phyloP scores from a whole-genome alignment of 2,329 filamentous ascomycete species.

The Talaromyces sp. region DNA sequence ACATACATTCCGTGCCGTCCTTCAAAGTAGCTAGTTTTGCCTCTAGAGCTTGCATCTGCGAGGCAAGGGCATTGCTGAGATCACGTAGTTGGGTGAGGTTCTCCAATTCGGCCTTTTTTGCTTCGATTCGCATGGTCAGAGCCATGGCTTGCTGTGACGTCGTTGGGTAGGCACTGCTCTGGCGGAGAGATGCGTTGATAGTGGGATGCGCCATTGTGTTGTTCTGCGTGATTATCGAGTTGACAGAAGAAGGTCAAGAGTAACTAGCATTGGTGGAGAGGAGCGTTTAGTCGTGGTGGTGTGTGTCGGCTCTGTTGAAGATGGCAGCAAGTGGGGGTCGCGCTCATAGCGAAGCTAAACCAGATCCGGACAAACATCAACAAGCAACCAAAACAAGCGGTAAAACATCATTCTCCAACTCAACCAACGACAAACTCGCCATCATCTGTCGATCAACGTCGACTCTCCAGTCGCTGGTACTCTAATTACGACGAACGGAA shows the following conservation, averaged over 20 bases:
- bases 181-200: constrained; percentile 31
- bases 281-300: background rate
- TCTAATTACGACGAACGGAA: background rate
- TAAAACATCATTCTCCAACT: constrained; percentile 4
- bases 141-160: constrained; percentile 52
- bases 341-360: constrained; percentile 28
- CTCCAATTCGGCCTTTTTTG: constrained; percentile 63
- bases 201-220: constrained; percentile 12
- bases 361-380: constrained; percentile 40
- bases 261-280: background rate
- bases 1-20: constrained; percentile 60
- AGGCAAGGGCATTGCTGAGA: constrained; percentile 59
- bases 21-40: constrained; percentile 60
- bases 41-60: constrained; percentile 63
- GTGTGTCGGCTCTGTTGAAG: too few species aligned
- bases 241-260: background rate
- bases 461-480: background rate
- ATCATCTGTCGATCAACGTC: background rate
- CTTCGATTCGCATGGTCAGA: constrained; percentile 60
- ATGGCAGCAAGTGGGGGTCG: constrained; percentile 15
- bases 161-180: constrained; percentile 31
- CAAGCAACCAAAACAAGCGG: constrained; percentile 26
- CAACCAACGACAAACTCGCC: background rate
- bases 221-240: background rate
- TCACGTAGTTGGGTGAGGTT: constrained; percentile 62